phyloP scores from a whole-genome alignment of 495 filamentous ascomycete species.

The Neurospora sp. region DNA sequence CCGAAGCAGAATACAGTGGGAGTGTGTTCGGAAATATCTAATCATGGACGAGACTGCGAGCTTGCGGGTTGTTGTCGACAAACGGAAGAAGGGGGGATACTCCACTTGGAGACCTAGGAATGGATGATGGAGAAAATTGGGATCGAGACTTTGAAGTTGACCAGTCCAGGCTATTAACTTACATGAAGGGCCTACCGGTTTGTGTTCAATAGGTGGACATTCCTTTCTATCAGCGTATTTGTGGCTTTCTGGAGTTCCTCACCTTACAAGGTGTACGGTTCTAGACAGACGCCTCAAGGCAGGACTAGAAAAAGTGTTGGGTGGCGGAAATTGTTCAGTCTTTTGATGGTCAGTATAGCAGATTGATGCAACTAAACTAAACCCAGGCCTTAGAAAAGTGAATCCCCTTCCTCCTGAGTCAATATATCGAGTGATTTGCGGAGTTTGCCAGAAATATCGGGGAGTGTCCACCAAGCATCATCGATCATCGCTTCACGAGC shows the following conservation, averaged over 20 bases:
- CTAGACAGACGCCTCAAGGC: not conserved
- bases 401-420: too few relatives aligned
- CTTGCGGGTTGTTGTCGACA: not conserved
- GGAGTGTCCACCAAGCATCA: not conserved
- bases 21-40: not conserved
- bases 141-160: too few relatives aligned
- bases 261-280: not conserved
- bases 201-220: not conserved
- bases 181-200: not conserved
- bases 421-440: not conserved
- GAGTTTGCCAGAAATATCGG: not conserved
- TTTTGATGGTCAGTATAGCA: too few relatives aligned
- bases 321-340: too few relatives aligned
- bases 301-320: too few relatives aligned
- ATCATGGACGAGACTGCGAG: not conserved
- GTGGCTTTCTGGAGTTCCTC: not conserved
- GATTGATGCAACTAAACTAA: too few relatives aligned
- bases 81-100: not conserved
- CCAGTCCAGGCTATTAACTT: too few relatives aligned
- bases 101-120: too few relatives aligned
- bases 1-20: not conserved
- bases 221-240: not conserved
- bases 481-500: not conserved
- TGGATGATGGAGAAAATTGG: too few relatives aligned
- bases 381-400: too few relatives aligned